Percentiles rank a stretch among this genome's conserved stretches.
Evolutionary conservation across 768 basidiomycete genomes (phyloP).

Genomic region (Mycena latifolia): DNA sequence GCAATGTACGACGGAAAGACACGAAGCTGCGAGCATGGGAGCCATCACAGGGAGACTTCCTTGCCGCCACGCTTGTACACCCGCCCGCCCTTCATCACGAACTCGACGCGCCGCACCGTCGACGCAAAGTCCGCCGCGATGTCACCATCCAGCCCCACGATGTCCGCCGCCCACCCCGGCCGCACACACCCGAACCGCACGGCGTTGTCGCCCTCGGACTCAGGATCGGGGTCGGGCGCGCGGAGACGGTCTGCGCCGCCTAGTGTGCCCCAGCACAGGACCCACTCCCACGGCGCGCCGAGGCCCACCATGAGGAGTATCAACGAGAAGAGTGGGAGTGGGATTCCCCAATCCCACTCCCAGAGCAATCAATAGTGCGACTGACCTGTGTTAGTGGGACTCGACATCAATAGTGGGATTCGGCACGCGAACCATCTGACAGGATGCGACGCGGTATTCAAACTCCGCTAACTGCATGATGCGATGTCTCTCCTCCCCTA

Average conservation of each 20-base stretch:
- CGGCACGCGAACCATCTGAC: no score
- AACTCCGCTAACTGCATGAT: no score
- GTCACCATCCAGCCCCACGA: constrained; percentile 53
- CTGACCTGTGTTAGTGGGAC: no score
- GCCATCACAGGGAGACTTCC: constrained; percentile 19
- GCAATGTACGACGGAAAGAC: no score
- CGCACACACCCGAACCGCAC: constrained; percentile 67
- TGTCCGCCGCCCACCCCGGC: constrained; percentile 68
- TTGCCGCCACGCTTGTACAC: constrained; percentile 57
- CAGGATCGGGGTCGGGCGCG: constrained; percentile 59
- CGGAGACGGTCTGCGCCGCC: constrained; percentile 70
- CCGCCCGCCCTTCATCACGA: constrained; percentile 71
- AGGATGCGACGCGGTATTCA: no score
- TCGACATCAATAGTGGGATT: no score
- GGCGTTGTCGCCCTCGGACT: constrained; percentile 56
- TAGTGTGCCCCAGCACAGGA: constrained; percentile 70
- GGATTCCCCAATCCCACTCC: no score
- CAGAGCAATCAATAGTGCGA: no score
- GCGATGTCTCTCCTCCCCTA: no score
- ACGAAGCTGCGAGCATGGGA: no score
- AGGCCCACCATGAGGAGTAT: constrained; percentile 72
- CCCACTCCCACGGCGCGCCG: constrained; percentile 64
- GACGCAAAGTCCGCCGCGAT: constrained; percentile 60
- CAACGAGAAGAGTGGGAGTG: no score
- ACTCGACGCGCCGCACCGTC: constrained; percentile 58